These are phyloP conservation scores for Botrytis galanthina DNA, from an alignment of 2,329 filamentous ascomycete species.

Conservation along the genomic window DNA sequence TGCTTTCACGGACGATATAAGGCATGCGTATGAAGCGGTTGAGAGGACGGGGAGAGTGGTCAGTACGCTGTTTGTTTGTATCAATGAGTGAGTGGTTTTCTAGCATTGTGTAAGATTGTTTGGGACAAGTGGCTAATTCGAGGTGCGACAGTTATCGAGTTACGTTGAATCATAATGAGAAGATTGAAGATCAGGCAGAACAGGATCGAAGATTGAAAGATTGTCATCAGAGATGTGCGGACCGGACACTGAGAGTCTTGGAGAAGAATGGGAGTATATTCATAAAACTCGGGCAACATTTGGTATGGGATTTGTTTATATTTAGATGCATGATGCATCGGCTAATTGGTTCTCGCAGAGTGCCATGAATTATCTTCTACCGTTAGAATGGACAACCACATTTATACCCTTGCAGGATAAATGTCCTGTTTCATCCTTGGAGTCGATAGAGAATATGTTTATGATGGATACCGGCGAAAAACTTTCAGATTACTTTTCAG, in stretches of 20 bases:
- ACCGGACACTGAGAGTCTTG: conserved; percentile 78
- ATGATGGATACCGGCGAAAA: conserved; percentile 74
- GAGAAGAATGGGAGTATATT: conserved; percentile 98
- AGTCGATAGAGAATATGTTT: conserved; percentile 86
- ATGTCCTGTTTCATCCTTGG: conserved; percentile 87
- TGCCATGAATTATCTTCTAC: conserved; percentile 92
- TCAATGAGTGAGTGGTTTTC: conserved; percentile 72
- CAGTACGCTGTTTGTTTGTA: conserved; percentile 71
- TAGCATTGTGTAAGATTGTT: not conserved
- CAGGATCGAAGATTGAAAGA: conserved; percentile 68
- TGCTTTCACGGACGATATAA: conserved; percentile 66
- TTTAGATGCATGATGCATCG: not conserved
- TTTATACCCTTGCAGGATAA: conserved; percentile 96
- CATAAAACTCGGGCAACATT: conserved; percentile 93
- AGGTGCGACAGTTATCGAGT: conserved; percentile 69
- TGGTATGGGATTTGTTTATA: conserved; percentile 49
- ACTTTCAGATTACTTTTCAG: conserved; percentile 79
- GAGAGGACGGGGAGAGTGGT: conserved; percentile 79
- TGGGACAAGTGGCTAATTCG: conserved; percentile 11
- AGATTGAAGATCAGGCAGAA: conserved; percentile 60
- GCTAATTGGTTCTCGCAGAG: conserved; percentile 51
- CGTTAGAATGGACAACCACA: conserved; percentile 88
- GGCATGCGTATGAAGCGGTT: conserved; percentile 70
- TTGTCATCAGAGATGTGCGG: conserved; percentile 90
- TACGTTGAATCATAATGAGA: conserved; percentile 70